These are phyloP conservation scores for Populus tomentosa DNA, from an alignment of 441 rosid genomes.

Conservation along the genomic window DNA sequence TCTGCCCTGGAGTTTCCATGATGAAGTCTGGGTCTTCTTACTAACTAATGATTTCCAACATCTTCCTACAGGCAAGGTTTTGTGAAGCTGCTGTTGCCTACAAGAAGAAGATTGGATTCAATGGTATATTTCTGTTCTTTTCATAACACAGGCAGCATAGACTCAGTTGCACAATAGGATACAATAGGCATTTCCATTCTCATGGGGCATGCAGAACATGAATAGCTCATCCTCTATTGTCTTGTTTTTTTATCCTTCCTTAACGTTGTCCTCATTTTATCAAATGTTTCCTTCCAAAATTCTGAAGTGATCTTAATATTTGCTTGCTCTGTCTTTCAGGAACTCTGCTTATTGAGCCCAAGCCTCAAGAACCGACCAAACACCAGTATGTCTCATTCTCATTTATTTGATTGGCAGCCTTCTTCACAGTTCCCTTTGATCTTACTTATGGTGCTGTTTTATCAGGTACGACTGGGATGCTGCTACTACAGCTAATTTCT, in stretches of 20 bases:
- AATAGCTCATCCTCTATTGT: not conserved
- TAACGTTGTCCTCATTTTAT: not conserved
- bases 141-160: not conserved
- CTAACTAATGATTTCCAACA: not conserved
- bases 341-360: slow-evolving; percentile 87
- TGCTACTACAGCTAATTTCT: slow-evolving; percentile 85
- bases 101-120: slow-evolving; percentile 98
- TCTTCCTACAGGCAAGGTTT: slow-evolving; percentile 62
- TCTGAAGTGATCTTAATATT: not conserved
- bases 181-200: not conserved
- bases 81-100: slow-evolving; percentile 82
- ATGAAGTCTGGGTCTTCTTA: not conserved
- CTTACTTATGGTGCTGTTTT: slow-evolving; percentile 14
- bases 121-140: slow-evolving; percentile 41
- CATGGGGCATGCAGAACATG: not conserved
- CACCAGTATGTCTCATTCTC: slow-evolving; percentile 57
- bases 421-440: not conserved
- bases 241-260: not conserved
- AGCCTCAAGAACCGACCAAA: slow-evolving; percentile 99
- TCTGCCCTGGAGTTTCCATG: not conserved
- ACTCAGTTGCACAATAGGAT: not conserved
- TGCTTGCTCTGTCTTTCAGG: slow-evolving; percentile 38
- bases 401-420: not conserved
- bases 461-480: slow-evolving; percentile 97
- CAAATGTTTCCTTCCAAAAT: not conserved